Conservation (phyloP, 2,329 filamentous ascomycete species). For the Hymenoscyphus infarciens region DNA sequence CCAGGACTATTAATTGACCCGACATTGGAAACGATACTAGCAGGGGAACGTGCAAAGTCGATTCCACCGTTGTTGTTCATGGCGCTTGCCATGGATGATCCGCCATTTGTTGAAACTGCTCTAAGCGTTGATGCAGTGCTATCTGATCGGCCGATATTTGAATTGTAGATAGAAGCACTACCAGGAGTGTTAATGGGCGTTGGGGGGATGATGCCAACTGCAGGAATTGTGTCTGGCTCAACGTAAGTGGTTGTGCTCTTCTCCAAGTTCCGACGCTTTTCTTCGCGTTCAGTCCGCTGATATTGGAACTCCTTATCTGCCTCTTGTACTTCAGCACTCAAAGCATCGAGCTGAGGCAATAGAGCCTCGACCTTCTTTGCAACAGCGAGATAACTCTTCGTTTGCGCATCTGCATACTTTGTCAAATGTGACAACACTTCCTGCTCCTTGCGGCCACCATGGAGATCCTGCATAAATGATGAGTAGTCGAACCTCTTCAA, state of each 20-base stretch:
- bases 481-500: conserved; percentile 98
- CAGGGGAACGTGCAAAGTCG: conserved; percentile 51
- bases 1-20: conserved; percentile 47
- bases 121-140: conserved; percentile 69
- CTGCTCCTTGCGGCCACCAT: conserved; percentile 96
- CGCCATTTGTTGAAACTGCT: conserved; percentile 44
- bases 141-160: conserved; percentile 68
- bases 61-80: conserved; percentile 30
- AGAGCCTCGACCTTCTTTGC: conserved; percentile 85
- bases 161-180: conserved; percentile 54
- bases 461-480: conserved; percentile 98
- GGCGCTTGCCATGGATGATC: conserved; percentile 27
- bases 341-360: conserved; percentile 83
- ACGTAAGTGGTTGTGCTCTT: conserved; percentile 75
- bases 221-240: conserved; percentile 60
- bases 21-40: conserved; percentile 45
- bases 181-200: conserved; percentile 29
- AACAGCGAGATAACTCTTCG: conserved; percentile 74
- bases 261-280: conserved; percentile 85
- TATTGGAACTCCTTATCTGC: conserved; percentile 97
- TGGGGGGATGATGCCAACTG: conserved; percentile 37
- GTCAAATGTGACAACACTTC: conserved; percentile 94
- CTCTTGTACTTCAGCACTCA: conserved; percentile 83
- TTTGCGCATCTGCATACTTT: conserved; percentile 87
- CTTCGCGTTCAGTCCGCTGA: conserved; percentile 89